Percentiles rank a stretch among this genome's conserved stretches.
phyloP scores from a whole-genome alignment of 192 early-diverging fungal genomes.

The Gaertneriomyces semiglobifer region DNA sequence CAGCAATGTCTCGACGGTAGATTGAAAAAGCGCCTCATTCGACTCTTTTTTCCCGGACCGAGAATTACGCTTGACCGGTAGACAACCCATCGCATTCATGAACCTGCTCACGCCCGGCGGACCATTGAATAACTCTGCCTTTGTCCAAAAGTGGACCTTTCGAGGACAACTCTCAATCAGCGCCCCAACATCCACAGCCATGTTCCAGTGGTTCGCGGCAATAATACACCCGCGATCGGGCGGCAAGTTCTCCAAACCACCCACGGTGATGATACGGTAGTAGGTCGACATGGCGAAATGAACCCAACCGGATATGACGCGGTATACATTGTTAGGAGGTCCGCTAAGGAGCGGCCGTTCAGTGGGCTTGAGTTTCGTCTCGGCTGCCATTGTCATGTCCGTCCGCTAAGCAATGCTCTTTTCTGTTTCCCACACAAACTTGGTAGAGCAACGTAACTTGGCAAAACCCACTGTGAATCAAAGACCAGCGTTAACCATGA shows the following conservation, averaged over 20 bases:
- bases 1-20: conserved; percentile 15
- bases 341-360: no score
- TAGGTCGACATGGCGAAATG: conserved; percentile 20
- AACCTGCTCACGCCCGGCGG: conserved; percentile 3
- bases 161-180: conserved; percentile 30
- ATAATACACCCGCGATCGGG: conserved; percentile 23
- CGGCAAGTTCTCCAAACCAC: conserved; percentile 22
- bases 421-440: no score
- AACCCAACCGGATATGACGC: conserved; percentile 13
- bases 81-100: conserved; percentile 31
- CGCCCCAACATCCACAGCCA: conserved; percentile 28
- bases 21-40: conserved; percentile 21
- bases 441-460: no score
- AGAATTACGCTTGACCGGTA: conserved; percentile 26
- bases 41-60: conserved; percentile 22
- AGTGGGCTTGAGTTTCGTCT: no score
- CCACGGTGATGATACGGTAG: conserved; percentile 6
- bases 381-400: no score
- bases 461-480: no score
- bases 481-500: no score
- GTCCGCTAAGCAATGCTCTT: no score
- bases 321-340: conserved; percentile 12
- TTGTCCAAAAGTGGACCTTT: conserved; percentile 33
- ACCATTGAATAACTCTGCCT: conserved; percentile 25
- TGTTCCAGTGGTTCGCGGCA: conserved; percentile 33